Base-by-base conservation (phyloP, 306 rosid species). In the Acacia crassicarpa region DNA sequence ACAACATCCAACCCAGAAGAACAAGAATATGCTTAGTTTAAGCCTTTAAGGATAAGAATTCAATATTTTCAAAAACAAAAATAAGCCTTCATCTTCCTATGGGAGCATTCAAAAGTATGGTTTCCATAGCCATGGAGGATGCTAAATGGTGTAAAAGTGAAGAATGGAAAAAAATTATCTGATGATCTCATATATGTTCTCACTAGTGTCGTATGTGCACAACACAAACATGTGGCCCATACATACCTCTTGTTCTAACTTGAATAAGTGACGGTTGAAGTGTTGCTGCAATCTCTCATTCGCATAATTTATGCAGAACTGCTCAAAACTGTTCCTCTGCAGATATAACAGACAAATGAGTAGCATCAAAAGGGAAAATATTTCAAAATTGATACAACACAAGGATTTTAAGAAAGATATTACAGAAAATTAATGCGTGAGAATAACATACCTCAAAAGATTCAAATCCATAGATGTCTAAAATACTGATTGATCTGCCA, bases 401-500 rank as follows among this genome's bases (percentile, higher is more conserved):
- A 16, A 65, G 59, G 44, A 77, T 30, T 48, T 65, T 40, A 27
- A 53, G 32, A 53, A 23, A 76, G 48, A 43, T 73, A 56, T 27
- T 20, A 59, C 72, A 33, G 76, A 67, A 61, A 80, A 15, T 25
- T 30, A 54, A 25, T 33, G 27, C 41, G 61, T 71, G 70, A 81
- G 44, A 74, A 77, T 80, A 78, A 77, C 89, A 15, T 88, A 91
- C 95, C 67, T 94, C 95, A 85, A 94, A 94, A 63, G 98, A 94
- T 86, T 94, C 98, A 86, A 94, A 94, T 72, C 98, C 98, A 25
- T 94, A 94, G 81, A 94, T 94, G 85, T 94, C 98, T 59, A 94
- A 94, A 91, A 94, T 94, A 88, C 98, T 91, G 81, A 94, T 94
- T 66, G 97, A 92, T 92, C 97, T 94, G 63, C 98, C 97, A 3